phyloP scores from a whole-genome alignment of 192 early-diverging fungal species.

The Chytriomyces sp. region DNA sequence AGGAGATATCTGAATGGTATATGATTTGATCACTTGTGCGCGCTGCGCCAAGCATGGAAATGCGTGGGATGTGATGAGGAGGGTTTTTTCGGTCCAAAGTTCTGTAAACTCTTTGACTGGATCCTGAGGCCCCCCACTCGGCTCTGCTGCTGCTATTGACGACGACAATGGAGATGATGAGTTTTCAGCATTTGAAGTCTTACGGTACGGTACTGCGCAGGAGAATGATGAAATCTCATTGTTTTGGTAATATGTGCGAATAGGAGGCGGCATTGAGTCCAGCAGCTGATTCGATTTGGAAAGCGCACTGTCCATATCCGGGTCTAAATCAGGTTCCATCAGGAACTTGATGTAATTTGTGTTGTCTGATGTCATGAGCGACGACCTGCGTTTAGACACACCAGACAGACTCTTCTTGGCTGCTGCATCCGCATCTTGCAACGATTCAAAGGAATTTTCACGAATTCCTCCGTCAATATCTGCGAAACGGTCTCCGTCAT shows the following conservation, averaged over 20 bases:
- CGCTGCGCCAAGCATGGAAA: slow-evolving; percentile 71
- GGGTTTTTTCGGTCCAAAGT: slow-evolving; percentile 78
- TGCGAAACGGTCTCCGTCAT: not conserved
- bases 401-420: slow-evolving; percentile 2
- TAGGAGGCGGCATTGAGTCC: slow-evolving; percentile 47
- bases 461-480: not conserved
- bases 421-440: not conserved
- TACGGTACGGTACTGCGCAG: slow-evolving; percentile 67
- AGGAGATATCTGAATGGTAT: slow-evolving; percentile 67
- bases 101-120: slow-evolving; percentile 71
- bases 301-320: slow-evolving; percentile 28
- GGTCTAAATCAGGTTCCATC: slow-evolving; percentile 52
- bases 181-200: slow-evolving; percentile 20
- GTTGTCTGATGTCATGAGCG: not conserved
- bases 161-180: not conserved
- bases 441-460: not conserved
- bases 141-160: too few species aligned
- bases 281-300: slow-evolving; percentile 19
- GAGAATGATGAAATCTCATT: slow-evolving; percentile 73
- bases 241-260: slow-evolving; percentile 67
- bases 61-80: slow-evolving; percentile 65
- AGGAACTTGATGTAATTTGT: slow-evolving; percentile 29
- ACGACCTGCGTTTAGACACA: not conserved
- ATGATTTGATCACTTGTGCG: slow-evolving; percentile 59
- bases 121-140: slow-evolving; percentile 34